Base-by-base conservation (phyloP, 768 basidiomycete genomes). In the Cystobasidium tubakii region DNA sequence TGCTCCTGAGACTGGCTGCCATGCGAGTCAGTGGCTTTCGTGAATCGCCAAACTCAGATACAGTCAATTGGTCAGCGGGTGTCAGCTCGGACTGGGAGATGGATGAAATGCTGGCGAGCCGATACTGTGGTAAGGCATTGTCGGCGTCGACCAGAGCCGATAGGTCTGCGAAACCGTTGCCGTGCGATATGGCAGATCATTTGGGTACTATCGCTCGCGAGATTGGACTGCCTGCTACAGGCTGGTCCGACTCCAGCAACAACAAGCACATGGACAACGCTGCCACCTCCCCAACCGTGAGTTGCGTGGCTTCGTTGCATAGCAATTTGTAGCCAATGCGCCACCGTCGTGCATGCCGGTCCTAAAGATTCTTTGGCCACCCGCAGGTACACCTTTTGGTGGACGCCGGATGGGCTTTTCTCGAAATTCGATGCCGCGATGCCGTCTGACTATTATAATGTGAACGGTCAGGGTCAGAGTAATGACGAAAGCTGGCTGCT, bases 51-150 rank as follows among this genome's bases (percentile, higher is more conserved):
- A 63, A 31, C 27, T 33, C 29, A 9, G 62, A 63, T 27, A 25
- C 62, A 21, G 19, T n/a, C 21, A 63, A 39, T 15, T 31, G 36
- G 36, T 6, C 62, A 21, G 21, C 19, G 6, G 27, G n/a, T 29
- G 27, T 54, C 21, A 29, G 53, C 27, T 29, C 21, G 27, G 53
- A 54, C 27, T 54, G 53, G 53, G 53, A 54, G 53, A 63, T 63
- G 62, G 62, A 63, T 31, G 9, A 33, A 31, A 39, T 39, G 29
- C 7, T 25, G 4, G 62, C 62, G 13, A 31, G 62, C 6, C 7
- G 62, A 63, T 63, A 63, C 62, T 63, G 62, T 31, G 62, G 29
- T 33, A 4, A 39, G 13, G 62, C 62, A 15, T n/a, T 63, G 13
- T 33, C 62, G 23, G 27, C 62, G 9, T n/a, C 29, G 4, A 63